Percentiles rank a stretch among this genome's conserved stretches.
phyloP scores from a whole-genome alignment of 2,329 filamentous ascomycete genomes.

The Cercospora canescens region DNA sequence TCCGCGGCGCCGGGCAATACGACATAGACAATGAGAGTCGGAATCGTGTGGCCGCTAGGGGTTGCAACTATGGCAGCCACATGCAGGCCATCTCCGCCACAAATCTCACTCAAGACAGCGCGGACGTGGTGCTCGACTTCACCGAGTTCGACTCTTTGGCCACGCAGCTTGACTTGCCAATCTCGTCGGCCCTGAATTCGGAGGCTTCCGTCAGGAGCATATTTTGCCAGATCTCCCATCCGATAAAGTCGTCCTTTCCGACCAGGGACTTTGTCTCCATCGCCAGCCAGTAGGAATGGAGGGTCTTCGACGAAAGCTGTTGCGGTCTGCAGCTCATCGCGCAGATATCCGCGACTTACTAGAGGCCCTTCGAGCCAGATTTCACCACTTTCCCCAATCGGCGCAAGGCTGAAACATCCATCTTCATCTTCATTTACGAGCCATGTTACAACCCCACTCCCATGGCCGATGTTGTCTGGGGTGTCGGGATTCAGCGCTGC shows the following conservation, averaged over 20 bases:
- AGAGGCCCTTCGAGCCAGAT: slow-evolving; percentile 49
- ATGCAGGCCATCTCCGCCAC: not conserved
- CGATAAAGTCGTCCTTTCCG: slow-evolving; percentile 38
- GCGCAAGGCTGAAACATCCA: slow-evolving; percentile 5
- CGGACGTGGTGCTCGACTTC: slow-evolving; percentile 61
- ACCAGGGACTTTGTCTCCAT: slow-evolving; percentile 29
- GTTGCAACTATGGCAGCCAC: not conserved
- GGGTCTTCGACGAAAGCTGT: slow-evolving; percentile 31
- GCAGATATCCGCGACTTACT: slow-evolving; percentile 47
- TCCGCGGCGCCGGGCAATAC: not conserved
- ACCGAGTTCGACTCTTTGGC: slow-evolving; percentile 72
- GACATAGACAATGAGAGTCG: not conserved
- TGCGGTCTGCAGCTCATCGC: slow-evolving; percentile 32
- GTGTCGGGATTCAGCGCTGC: not conserved
- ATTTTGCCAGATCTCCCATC: slow-evolving; percentile 35
- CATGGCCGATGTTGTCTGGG: slow-evolving; percentile 1
- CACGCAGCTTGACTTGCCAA: slow-evolving; percentile 75
- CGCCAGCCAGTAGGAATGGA: not conserved
- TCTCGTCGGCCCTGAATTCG: slow-evolving; percentile 68
- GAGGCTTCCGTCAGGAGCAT: slow-evolving; percentile 35
- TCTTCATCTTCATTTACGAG: slow-evolving; percentile 20
- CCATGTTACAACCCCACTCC: slow-evolving; percentile 13
- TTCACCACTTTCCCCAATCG: slow-evolving; percentile 38
- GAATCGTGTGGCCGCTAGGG: not conserved
- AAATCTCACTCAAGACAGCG: not conserved